phyloP scores from a whole-genome alignment of 1,284 basidiomycete genomes.

The Moesziomyces sp. region DNA sequence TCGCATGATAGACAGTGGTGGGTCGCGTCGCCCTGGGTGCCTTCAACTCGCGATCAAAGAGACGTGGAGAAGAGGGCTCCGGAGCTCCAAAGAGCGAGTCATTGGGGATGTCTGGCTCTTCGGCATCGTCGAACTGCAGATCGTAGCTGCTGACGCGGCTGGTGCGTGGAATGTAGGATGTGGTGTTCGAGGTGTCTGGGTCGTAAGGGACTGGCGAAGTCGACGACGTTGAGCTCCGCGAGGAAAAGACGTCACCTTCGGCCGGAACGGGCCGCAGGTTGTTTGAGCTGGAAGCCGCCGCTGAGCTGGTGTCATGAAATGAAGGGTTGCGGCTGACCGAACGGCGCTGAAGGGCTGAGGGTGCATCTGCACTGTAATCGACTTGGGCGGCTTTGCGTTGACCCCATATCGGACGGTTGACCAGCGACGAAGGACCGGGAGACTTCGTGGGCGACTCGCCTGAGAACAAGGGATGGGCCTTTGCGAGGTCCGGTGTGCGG shows the following conservation, averaged over 20 bases:
- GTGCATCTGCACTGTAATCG: slow-evolving; percentile 34
- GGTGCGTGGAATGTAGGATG: slow-evolving; percentile 39
- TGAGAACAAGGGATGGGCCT: slow-evolving; percentile 41
- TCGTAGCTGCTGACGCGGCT: slow-evolving; percentile 48
- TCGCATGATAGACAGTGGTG: slow-evolving; percentile 1
- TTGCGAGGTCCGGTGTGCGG: slow-evolving; percentile 14
- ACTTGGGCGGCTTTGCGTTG: slow-evolving; percentile 34
- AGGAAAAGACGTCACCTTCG: slow-evolving; percentile 32
- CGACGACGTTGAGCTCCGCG: slow-evolving; percentile 2
- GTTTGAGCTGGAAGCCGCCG: slow-evolving; percentile 8
- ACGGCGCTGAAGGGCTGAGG: slow-evolving; percentile 13
- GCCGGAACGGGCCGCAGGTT: slow-evolving; percentile 19
- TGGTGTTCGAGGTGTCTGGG: slow-evolving; percentile 2
- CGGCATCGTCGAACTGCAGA: slow-evolving; percentile 48
- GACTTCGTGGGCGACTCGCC: slow-evolving; percentile 45
- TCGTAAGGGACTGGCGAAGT: background rate
- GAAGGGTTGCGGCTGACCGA: slow-evolving; percentile 35
- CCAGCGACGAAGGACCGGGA: slow-evolving; percentile 37
- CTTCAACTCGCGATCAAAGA: slow-evolving; percentile 24
- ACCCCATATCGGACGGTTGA: slow-evolving; percentile 49
- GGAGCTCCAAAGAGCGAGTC: slow-evolving; percentile 43
- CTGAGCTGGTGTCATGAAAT: slow-evolving; percentile 13
- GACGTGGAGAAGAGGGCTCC: slow-evolving; percentile 13
- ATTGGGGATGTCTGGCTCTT: slow-evolving; percentile 24
- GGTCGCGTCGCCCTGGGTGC: slow-evolving; percentile 13